Evolutionary conservation across 139 green algal genomes (phyloP), one percentile per base, ranked within the genome.

Genomic region (Chlamydomonas eustigma): DNA sequence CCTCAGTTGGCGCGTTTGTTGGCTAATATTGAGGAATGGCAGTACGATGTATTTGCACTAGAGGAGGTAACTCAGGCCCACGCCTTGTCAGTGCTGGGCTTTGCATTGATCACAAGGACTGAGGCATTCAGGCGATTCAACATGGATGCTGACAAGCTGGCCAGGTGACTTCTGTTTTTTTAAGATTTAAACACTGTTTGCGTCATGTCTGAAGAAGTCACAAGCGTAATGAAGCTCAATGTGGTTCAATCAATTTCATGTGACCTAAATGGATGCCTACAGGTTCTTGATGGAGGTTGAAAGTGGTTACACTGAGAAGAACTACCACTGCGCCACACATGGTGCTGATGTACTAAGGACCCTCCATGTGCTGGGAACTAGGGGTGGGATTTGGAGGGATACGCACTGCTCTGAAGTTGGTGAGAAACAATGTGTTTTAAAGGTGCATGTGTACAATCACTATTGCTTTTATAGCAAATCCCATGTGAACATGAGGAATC

Each of bases 1-100:
- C n/a, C n/a, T n/a, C n/a, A n/a, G n/a, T n/a, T n/a, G n/a, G n/a
- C n/a, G n/a, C n/a, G n/a, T 18, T 18, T 28, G 44, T 77, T 90
- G 25, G 34, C 76, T 12, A 81, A 80, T n/a, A 71, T 85, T 52
- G 73, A 88, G 35, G 82, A 90, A 73, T 90, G 85, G 85, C 80
- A 88, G 82, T 90, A 86, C 75, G 82, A 90, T 51, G 80, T 82
- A 0, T 90, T 90, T 72, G 73, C 81, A 50, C 83, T 90, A 35
- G 67, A 79, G 28, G 78, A 84, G 34, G 82, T 83, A 2, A 79
- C 73, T 24, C 37, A 75, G 33, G 79, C 76, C 22, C 64, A 81
- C 63, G 79, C 85, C 32, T 72, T 89, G 36, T 84, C 74, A 6
- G 3, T 84, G 50, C 77, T 89, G 12, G 76, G 65, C 33, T 89